phyloP scores from a whole-genome alignment of 169 alveolate species.

The Eimeria necatrix region DNA sequence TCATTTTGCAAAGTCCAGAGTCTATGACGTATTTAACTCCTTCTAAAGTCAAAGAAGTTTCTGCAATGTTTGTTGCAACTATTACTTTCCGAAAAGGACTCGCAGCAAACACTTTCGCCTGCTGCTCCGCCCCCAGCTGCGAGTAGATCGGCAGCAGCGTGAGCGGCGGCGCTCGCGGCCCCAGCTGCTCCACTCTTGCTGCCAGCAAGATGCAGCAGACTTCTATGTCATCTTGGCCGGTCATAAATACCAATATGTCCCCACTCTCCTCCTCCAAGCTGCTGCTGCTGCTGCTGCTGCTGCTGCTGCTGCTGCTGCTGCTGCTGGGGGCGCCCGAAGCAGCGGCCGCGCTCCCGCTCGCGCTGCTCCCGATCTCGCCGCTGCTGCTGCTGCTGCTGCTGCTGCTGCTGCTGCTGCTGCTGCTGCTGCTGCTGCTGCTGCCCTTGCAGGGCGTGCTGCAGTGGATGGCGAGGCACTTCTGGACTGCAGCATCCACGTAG shows the following conservation, averaged over 20 bases:
- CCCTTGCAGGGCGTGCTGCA: slow-evolving; percentile 88
- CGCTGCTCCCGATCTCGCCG: not conserved
- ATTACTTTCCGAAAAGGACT: slow-evolving; percentile 94
- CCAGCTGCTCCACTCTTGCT: slow-evolving; percentile 92
- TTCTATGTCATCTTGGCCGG: slow-evolving; percentile 99
- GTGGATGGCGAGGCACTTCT: slow-evolving; percentile 98
- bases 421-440: not conserved
- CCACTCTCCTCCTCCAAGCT: slow-evolving; percentile 88
- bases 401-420: slow-evolving; percentile 33
- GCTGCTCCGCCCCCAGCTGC: slow-evolving; percentile 98
- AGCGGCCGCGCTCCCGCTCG: not conserved
- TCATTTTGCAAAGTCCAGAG: slow-evolving; percentile 99
- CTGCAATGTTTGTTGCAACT: slow-evolving; percentile 99
- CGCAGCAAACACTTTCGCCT: slow-evolving; percentile 95
- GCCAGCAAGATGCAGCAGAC: slow-evolving; percentile 97
- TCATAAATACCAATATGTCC: slow-evolving; percentile 99
- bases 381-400: not conserved
- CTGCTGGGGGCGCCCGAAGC: not conserved
- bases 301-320: no score
- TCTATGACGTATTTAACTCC: slow-evolving; percentile 99
- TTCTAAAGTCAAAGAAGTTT: slow-evolving; percentile 99
- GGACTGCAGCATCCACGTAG: slow-evolving; percentile 99
- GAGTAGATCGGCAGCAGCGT: slow-evolving; percentile 98
- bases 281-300: not conserved
- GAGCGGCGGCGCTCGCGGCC: slow-evolving; percentile 81